A percentile compares a stretch with the other conserved stretches of the same genome.
Evolutionary conservation across 106 monocot species (phyloP).

Genomic region (Apostasia shenzhenica): DNA sequence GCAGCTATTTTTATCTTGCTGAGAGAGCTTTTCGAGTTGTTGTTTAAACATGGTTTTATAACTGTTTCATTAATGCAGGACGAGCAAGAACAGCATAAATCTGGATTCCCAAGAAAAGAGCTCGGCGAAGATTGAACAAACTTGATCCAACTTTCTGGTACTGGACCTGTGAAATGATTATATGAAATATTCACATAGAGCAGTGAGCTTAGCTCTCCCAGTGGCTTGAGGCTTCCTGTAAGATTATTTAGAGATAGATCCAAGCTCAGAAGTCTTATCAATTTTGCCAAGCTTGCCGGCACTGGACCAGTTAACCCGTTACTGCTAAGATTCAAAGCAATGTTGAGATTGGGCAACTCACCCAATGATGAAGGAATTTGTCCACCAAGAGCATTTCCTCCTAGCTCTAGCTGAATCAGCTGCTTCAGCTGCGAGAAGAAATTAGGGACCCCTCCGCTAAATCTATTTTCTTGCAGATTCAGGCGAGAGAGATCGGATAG

Average conservation of each 20-base stretch:
- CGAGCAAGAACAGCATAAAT: constrained; percentile 48
- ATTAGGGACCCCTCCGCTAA: constrained; percentile 63
- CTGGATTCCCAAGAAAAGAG: constrained; percentile 68
- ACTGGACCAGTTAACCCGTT: constrained; percentile 57
- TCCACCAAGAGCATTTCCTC: constrained; percentile 61
- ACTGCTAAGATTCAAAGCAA: constrained; percentile 57
- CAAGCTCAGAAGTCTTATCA: constrained; percentile 42
- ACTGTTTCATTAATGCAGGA: constrained; percentile 14
- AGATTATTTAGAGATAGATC: constrained; percentile 80
- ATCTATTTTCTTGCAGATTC: constrained; percentile 44
- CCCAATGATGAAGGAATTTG: constrained; percentile 64
- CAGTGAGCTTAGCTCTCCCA: constrained; percentile 36
- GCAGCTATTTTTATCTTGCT: constrained; percentile 20
- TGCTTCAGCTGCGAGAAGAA: constrained; percentile 31
- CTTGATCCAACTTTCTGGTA: constrained; percentile 39
- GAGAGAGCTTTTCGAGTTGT: constrained; percentile 12
- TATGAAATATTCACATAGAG: constrained; percentile 58
- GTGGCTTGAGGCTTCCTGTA: constrained; percentile 34
- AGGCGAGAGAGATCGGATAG: constrained; percentile 31
- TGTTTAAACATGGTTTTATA: constrained; percentile 30
- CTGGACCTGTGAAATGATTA: constrained; percentile 53
- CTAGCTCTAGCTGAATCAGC: constrained; percentile 52
- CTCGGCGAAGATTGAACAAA: constrained; percentile 42
- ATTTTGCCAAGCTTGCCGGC: constrained; percentile 25
- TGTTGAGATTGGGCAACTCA: constrained; percentile 20